Evolutionary conservation across 495 filamentous ascomycete species (phyloP), one percentile per base, ranked within the genome.

Genomic region (Sporormia fimetaria): DNA sequence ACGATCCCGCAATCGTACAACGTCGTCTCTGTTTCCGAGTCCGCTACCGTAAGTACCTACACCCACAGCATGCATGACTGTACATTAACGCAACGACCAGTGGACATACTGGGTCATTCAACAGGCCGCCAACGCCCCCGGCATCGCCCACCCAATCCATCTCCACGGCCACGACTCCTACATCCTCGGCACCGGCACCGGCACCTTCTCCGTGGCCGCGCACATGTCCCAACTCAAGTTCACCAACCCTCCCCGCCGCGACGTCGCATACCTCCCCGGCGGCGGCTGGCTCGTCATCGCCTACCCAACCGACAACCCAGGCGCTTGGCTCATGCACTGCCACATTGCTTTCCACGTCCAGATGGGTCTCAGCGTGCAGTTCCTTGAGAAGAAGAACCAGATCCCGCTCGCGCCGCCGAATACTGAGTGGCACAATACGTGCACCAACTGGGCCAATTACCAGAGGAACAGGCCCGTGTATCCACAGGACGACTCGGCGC

Each of bases 91-190:
- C n/a, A n/a, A 26, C 8, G 28, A 33, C 14, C 44, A 50, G 26
- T 63, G 60, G 60, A 55, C 52, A 5, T 63, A 60, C 40, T 63
- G 60, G 60, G 49, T 63, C 17, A 58, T 63, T 26, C 60, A 63
- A 24, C 48, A 58, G 33, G 46, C 41, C 11, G 23, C 24, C 9
- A 24, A 16, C 15, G 55, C 52, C 12, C 52, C 46, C 1, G 46
- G 49, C 6, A 54, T 61, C 25, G 53, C 56, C 6, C 58, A 61
- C 40, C 53, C 52, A 6, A 57, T 61, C 17, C 57, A 61, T 47
- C 42, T 61, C n/a, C 57, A 61, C 42, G 57, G 57, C 7, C 57
- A 61, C 41, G 57, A 61, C 40, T 47, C 49, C 30, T 59, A 34
- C 30, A 22, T 59, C 20, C 54, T 61, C 25, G 57, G 51, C 16